Percentiles rank a stretch among this genome's conserved stretches.
Evolutionary conservation across 306 rosid genomes (phyloP).

Genomic region (Pachyrhizus erosus): DNA sequence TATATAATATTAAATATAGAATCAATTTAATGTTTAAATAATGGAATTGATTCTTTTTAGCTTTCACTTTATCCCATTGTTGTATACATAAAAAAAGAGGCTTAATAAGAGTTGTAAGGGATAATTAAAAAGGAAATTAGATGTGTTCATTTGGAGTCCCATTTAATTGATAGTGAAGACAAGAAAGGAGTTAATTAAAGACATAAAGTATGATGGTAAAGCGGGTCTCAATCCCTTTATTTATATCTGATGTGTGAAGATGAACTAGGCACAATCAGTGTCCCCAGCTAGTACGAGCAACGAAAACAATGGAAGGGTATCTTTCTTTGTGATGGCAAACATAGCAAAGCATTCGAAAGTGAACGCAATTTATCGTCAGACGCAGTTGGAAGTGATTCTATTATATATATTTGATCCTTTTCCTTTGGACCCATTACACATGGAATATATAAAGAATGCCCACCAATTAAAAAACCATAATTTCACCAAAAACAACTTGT

Average conservation of each 20-base stretch:
- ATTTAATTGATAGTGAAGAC: not conserved
- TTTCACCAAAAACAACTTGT: slow-evolving; percentile 9
- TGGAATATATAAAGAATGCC: not conserved
- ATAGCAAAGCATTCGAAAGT: slow-evolving; percentile 20
- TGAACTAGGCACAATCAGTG: slow-evolving; percentile 29
- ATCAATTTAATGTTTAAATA: too few relatives aligned
- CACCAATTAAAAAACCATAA: slow-evolving; percentile 23
- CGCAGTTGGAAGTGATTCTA: not conserved
- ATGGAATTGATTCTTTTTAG: too few relatives aligned
- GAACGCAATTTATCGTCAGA: slow-evolving; percentile 37
- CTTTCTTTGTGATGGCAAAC: slow-evolving; percentile 33
- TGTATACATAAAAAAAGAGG: too few relatives aligned
- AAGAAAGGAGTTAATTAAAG: not conserved
- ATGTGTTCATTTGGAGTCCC: too few relatives aligned
- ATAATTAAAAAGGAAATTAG: too few relatives aligned
- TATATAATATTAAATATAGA: too few relatives aligned
- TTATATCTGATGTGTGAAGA: not conserved
- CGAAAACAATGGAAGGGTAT: slow-evolving; percentile 36
- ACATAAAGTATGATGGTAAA: not conserved
- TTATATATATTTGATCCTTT: not conserved
- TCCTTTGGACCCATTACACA: not conserved
- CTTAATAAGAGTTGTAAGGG: too few relatives aligned
- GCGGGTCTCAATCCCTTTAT: slow-evolving; percentile 7
- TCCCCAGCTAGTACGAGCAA: slow-evolving; percentile 32
- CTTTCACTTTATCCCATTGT: too few relatives aligned